Base-by-base conservation (phyloP, 2,329 filamentous ascomycete genomes). In the Monosporascus sp. region DNA sequence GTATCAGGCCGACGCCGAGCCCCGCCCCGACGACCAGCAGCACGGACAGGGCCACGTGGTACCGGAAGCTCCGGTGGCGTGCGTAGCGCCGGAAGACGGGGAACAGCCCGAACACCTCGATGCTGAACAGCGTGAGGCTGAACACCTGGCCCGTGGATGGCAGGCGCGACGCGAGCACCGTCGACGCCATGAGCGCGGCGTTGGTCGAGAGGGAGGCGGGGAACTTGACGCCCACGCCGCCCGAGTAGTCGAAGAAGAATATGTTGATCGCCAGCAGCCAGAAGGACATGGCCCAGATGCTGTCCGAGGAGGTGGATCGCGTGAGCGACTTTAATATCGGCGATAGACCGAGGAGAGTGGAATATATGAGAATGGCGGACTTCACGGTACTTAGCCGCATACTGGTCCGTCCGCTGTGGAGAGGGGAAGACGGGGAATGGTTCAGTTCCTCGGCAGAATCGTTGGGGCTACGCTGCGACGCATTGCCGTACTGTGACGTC, bases 261-360 rank as follows among this genome's bases (percentile, higher is more conserved):
- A 97, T 90, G 70, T 99, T 99, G 72, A 97, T 93, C 63, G 89
- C 83, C 57, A 99, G 83, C 45, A 99, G 80, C 85, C 91, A 94
- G 65, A 90, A 92, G 49, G 90, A 94, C 76, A 99, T 88, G 53
- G 94, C 90, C 94, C 94, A 99, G 68, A 99, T 99, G 44, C 88
- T 94, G 77, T 99, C 94, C 52, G 84, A 88, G 7, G 90, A 93
- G 5, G 93, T 97, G 5, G 92, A 97, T 49, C 82, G 83, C 1
- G 94, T 99, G n/a, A 99, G 81, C 1, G 92, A 97, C 70, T 97
- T 97, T 56, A 99, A 83, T 58, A 99, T 97, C 0, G 94, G 94
- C 43, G 90, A 96, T 4, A 99, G 80, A 11, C 93, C 94, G 3
- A 97, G 83, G 15, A 99, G 79, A 4, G 91, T 92, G 61, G 88